Evolutionary conservation across 768 basidiomycete genomes (phyloP).

Genomic region (Piloderma croceum): DNA sequence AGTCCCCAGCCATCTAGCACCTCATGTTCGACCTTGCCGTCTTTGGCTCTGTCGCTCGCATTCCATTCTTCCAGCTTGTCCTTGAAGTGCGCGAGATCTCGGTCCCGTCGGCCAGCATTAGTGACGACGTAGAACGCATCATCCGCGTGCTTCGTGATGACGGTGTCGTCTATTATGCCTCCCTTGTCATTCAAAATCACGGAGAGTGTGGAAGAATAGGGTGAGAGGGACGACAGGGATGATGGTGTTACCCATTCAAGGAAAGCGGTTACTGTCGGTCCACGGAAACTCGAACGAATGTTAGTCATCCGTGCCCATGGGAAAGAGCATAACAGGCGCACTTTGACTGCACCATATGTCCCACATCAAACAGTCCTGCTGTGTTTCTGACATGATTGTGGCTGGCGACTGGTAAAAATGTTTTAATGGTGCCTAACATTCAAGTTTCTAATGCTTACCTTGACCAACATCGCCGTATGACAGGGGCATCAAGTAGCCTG

Average conservation of each 20-base stretch:
- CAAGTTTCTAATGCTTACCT: constrained; percentile 39
- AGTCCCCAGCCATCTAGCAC: constrained; percentile 82
- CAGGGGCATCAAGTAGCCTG: constrained; percentile 93
- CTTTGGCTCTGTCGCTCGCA: constrained; percentile 37
- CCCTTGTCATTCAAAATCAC: constrained; percentile 85
- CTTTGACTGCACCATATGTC: constrained; percentile 97
- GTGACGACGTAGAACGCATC: constrained; percentile 93
- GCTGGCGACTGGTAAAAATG: constrained; percentile 58
- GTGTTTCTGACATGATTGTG: constrained; percentile 82
- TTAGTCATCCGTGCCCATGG: neutral
- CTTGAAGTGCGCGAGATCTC: constrained; percentile 76
- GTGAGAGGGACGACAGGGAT: constrained; percentile 57
- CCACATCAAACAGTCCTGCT: constrained; percentile 92
- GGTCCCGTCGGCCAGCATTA: constrained; percentile 82
- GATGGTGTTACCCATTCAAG: constrained; percentile 89
- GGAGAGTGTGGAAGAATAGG: constrained; percentile 79
- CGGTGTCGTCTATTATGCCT: constrained; percentile 94
- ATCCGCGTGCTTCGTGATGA: constrained; percentile 79
- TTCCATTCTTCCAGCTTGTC: constrained; percentile 77
- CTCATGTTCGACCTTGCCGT: constrained; percentile 72
- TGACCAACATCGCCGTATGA: constrained; percentile 78
- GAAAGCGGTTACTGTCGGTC: constrained; percentile 71
- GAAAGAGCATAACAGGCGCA: constrained; percentile 21
- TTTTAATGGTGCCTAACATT: no score
- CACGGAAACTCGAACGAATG: constrained; percentile 72